phyloP scores from a whole-genome alignment of 2,329 filamentous ascomycete genomes.

The Penicillium griseofulvum region DNA sequence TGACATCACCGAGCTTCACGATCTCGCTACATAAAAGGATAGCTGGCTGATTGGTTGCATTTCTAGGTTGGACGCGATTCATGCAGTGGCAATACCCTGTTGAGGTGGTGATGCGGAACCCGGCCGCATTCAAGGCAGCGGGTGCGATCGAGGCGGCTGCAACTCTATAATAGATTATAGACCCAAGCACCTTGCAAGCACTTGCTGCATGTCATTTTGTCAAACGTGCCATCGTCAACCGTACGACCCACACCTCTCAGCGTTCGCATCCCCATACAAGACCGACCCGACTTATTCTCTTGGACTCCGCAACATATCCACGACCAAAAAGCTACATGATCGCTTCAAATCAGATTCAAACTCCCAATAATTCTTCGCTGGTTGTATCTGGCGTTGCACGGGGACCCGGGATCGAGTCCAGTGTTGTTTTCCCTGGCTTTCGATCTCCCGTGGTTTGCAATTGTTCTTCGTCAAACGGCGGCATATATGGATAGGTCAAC shows the following conservation, averaged over 20 bases:
- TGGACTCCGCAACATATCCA: neutral
- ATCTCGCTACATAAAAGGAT: neutral
- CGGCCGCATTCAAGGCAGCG: constrained; percentile 60
- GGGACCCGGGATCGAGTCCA: neutral
- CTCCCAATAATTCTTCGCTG: neutral
- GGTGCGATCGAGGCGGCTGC: constrained; percentile 60
- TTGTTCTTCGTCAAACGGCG: neutral
- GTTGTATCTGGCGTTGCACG: neutral
- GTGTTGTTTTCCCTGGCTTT: neutral
- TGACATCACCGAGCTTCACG: constrained; percentile 6
- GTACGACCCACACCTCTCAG: neutral
- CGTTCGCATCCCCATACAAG: neutral
- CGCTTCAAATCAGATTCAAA: neutral
- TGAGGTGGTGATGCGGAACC: constrained; percentile 63
- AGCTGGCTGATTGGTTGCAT: constrained; percentile 6
- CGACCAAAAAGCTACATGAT: neutral
- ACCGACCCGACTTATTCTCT: constrained; percentile 3
- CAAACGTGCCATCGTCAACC: neutral
- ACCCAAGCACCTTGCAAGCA: neutral
- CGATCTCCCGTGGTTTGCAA: neutral
- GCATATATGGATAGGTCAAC: neutral
- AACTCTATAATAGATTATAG: constrained; percentile 32
- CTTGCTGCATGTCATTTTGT: neutral
- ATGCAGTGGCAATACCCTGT: constrained; percentile 94
- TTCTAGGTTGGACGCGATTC: constrained; percentile 79